Evolutionary conservation across 2,329 filamentous ascomycete species (phyloP).

Genomic region (Ascochyta lentis): DNA sequence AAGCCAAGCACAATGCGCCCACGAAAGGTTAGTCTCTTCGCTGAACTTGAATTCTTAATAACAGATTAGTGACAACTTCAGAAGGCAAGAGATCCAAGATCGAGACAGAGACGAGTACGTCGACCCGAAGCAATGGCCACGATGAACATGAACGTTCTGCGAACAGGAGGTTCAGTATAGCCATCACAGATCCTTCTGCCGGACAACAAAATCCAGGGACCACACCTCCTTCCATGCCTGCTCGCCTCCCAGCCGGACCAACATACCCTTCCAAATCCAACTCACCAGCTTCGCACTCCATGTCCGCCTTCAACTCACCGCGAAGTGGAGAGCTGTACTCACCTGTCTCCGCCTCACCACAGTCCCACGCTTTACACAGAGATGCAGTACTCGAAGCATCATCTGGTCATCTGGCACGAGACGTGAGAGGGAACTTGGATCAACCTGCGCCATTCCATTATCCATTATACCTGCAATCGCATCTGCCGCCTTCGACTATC

Average conservation of each 20-base stretch:
- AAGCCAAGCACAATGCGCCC: constrained; percentile 66
- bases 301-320: constrained; percentile 45
- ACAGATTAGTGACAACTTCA: constrained; percentile 29
- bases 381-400: constrained; percentile 36
- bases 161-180: constrained; percentile 38
- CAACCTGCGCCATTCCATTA: constrained; percentile 25
- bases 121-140: constrained; percentile 41
- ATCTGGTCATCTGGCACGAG: constrained; percentile 26
- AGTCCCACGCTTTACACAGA: constrained; percentile 34
- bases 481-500: constrained; percentile 12
- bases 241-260: constrained; percentile 35
- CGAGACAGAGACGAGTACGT: constrained; percentile 47
- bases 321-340: constrained; percentile 43
- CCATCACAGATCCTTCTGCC: constrained; percentile 28
- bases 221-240: constrained; percentile 36
- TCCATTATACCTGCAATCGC: constrained; percentile 24
- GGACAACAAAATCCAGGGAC: constrained; percentile 33
- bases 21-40: constrained; percentile 41
- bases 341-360: constrained; percentile 44
- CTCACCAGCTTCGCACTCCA: constrained; percentile 41
- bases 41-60: not conserved
- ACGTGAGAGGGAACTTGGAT: constrained; percentile 30
- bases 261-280: constrained; percentile 40
- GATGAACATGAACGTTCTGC: constrained; percentile 37
- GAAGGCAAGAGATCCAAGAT: constrained; percentile 55